A percentile compares a stretch with the other conserved stretches of the same genome.
These are phyloP conservation scores for Ampelomyces quisqualis DNA, from an alignment of 2,329 filamentous ascomycete genomes.

Conservation along the genomic window DNA sequence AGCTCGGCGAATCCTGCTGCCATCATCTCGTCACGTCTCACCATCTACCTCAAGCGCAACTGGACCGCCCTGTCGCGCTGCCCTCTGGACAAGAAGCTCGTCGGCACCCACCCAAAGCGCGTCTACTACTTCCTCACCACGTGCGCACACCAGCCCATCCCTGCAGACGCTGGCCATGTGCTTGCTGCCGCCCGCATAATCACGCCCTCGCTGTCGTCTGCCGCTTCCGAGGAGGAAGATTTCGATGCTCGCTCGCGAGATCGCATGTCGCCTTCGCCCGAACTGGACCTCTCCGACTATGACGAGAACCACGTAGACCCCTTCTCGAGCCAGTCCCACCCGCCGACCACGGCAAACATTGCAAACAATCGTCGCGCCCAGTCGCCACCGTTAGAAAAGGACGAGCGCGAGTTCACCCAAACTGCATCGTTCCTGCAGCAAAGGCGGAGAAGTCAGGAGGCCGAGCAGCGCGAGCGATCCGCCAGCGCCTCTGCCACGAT, in stretches of 20 bases:
- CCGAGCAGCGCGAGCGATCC: constrained; percentile 42
- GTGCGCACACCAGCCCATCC: constrained; percentile 78
- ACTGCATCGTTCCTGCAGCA: constrained; percentile 81
- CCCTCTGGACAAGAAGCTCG: constrained; percentile 88
- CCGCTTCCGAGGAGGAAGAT: constrained; percentile 70
- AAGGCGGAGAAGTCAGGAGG: constrained; percentile 50
- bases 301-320: constrained; percentile 66
- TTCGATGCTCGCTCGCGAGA: constrained; percentile 58
- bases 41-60: constrained; percentile 83
- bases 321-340: constrained; percentile 56
- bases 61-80: constrained; percentile 77
- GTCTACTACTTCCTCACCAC: constrained; percentile 96
- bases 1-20: constrained; percentile 96
- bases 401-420: constrained; percentile 95
- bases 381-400: constrained; percentile 86
- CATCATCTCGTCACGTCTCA: constrained; percentile 89
- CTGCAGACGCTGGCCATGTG: constrained; percentile 60
- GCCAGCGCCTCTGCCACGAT: constrained; percentile 37
- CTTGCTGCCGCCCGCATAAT: constrained; percentile 61
- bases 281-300: constrained; percentile 89
- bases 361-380: constrained; percentile 68
- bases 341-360: constrained; percentile 46
- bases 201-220: constrained; percentile 81
- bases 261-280: constrained; percentile 84
- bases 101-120: constrained; percentile 87